Evolutionary conservation across 345 rosid genomes (phyloP), one percentile per base, ranked within the genome.

Genomic region (Toxicodendron radicans): DNA sequence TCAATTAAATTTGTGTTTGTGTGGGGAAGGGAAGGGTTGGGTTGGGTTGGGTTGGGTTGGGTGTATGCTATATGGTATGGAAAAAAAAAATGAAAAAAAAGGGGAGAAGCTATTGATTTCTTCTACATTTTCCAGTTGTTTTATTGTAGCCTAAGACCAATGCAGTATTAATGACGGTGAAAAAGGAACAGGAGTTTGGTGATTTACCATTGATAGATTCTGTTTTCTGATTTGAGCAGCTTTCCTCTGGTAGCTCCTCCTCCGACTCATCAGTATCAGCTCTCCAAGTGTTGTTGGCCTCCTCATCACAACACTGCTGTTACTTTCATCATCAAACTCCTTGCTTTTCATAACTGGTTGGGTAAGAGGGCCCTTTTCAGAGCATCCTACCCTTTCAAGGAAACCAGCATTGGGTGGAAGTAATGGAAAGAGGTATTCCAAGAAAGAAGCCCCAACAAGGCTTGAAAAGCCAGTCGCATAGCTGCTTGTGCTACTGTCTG

Each of bases 341-440:
- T 64, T 72, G 49, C 71, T 62, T 54, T 73, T 75, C 61, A 60
- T 68, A 33, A 78, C 81, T 30, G 56, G 58, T 66, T 58, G 78
- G 78, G 72, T 68, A 60, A 68, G 74, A 81, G 78, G 41, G 76
- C 67, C 75, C 58, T 67, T 66, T 11, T 62, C 35, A 0, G 81
- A 51, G 68, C 52, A 60, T 58, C 73, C 27, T 33, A 17, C 74
- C 54, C 84, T 87, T 66, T 79, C 81, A 10, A 73, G 83, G 74
- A 86, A 81, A 53, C 88, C 62, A 57, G 86, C 76, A 79, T 72
- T 66, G 10, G 89, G 88, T 70, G 87, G 80, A 78, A 82, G 82
- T 73, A 88, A 76, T 45, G 98, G 99, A 78, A 92, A 95, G 75
- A 92, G 91, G 79, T 87, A 85, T 82, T 91, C 97, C 87, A 95